Percentiles rank a stretch among this genome's conserved stretches.
Evolutionary conservation across 192 early-diverging fungal species (phyloP).

Genomic region (Gryganskiella cystojenkinii): DNA sequence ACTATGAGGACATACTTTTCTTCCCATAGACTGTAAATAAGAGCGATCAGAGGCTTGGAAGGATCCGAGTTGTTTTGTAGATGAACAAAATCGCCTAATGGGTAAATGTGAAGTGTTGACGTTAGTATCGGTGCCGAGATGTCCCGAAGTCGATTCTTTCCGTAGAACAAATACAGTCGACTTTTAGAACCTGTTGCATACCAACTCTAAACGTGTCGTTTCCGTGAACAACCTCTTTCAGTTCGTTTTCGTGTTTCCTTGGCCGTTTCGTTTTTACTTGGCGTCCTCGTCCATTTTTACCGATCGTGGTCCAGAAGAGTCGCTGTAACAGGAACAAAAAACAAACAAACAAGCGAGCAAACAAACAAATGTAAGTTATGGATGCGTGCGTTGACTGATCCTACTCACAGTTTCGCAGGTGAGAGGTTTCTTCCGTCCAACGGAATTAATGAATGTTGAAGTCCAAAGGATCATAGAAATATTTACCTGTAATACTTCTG

Average conservation of each 20-base stretch:
- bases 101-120: background rate
- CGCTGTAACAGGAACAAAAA: background rate
- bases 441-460: too few relatives aligned
- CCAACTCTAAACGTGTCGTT: slow-evolving; percentile 3
- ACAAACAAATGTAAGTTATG: too few relatives aligned
- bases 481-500: slow-evolving; percentile 66
- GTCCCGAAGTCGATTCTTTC: too few relatives aligned
- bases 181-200: too few relatives aligned
- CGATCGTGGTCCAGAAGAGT: slow-evolving; percentile 20
- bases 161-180: too few relatives aligned
- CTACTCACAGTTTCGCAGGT: too few relatives aligned
- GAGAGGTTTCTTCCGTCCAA: too few relatives aligned
- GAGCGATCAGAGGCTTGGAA: slow-evolving; percentile 8
- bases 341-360: background rate
- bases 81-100: slow-evolving; percentile 28
- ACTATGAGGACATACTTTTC: background rate
- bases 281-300: slow-evolving; percentile 11
- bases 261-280: slow-evolving; percentile 2
- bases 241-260: slow-evolving; percentile 9
- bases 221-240: background rate
- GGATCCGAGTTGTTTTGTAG: background rate
- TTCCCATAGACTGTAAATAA: slow-evolving; percentile 16
- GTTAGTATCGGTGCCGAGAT: too few relatives aligned
- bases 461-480: too few relatives aligned
- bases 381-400: too few relatives aligned